Base-by-base conservation (phyloP, 1,139 yeast species). In the Pichia sp. region DNA sequence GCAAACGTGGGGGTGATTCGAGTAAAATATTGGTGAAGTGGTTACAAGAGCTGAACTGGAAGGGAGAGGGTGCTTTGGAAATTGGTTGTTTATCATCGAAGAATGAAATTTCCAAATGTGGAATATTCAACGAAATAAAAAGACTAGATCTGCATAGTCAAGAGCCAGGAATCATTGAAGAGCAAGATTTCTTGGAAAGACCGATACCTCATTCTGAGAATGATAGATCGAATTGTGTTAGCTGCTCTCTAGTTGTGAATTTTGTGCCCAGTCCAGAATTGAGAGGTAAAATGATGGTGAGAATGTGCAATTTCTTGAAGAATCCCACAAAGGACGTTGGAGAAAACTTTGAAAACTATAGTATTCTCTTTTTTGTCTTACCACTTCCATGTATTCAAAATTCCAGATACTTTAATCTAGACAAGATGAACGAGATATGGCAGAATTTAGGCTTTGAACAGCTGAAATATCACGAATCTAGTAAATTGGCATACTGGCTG, bases 331-430 rank as follows among this genome's bases (percentile, higher is more conserved):
- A 39, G 3, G n/a, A n/a, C n/a, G n/a, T n/a, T n/a, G n/a, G n/a
- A n/a, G n/a, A n/a, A n/a, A n/a, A n/a, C n/a, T n/a, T n/a, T n/a
- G 44, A 47, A 2, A 38, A 44, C 10, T 61, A 65, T 27, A 45
- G 53, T 26, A 37, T 51, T 8, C 62, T 74, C 28, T 90, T 90
- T 58, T 63, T 92, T 16, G 97, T 92, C 2, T 66, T 90, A 6
- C 98, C 98, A 0, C 68, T 85, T 33, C 96, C 97, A 0, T 92
- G 98, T 60, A 69, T 87, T 1, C 61, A 67, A 7, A 88, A 90
- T 60, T 88, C 97, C 1, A 68, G 97, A 36, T 92, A 90, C 58
- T 78, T 81, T 60, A 76, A 77, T 49, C 67, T 71, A 36, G 61
- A 61, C 0, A 61, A 75, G 7, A 53, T 73, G 37, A 60, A 64